Conservation (phyloP, 495 filamentous ascomycete species). For the Apiosordaria backusii region DNA sequence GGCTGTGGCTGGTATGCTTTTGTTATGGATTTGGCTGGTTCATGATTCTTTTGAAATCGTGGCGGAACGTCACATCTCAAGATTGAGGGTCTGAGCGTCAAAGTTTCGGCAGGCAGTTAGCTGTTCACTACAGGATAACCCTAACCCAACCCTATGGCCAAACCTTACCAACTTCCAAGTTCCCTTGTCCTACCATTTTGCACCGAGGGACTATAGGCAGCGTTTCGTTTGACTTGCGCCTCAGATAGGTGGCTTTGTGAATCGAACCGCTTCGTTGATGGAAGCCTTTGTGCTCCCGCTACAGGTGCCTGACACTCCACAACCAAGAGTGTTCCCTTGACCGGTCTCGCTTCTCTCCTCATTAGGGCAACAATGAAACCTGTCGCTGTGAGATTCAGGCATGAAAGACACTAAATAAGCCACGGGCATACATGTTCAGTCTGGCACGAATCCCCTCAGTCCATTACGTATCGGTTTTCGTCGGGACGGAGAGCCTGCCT, state of each 20-base stretch:
- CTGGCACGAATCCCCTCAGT: not conserved
- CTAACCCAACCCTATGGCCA: not conserved
- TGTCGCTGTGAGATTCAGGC: not conserved
- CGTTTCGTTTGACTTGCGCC: no score
- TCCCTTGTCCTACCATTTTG: not conserved
- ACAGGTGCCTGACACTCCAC: not conserved
- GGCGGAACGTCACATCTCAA: not conserved
- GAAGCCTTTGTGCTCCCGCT: not conserved
- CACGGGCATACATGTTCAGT: not conserved
- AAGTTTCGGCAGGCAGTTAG: not conserved
- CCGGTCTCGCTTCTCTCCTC: not conserved
- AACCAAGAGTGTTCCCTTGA: no score
- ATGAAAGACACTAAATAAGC: not conserved
- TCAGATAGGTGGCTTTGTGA: not conserved
- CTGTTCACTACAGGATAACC: not conserved
- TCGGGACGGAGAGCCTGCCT: not conserved
- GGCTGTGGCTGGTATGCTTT: slow-evolving; percentile 16
- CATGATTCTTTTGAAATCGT: not conserved
- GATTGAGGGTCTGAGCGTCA: not conserved
- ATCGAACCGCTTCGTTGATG: not conserved
- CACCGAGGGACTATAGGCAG: no score
- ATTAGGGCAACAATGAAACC: not conserved
- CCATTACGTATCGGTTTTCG: not conserved
- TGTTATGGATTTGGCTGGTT: not conserved
- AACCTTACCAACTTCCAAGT: not conserved